These are phyloP conservation scores for Elsinoe arachidis DNA, from an alignment of 2,329 filamentous ascomycete species.

Conservation along the genomic window DNA sequence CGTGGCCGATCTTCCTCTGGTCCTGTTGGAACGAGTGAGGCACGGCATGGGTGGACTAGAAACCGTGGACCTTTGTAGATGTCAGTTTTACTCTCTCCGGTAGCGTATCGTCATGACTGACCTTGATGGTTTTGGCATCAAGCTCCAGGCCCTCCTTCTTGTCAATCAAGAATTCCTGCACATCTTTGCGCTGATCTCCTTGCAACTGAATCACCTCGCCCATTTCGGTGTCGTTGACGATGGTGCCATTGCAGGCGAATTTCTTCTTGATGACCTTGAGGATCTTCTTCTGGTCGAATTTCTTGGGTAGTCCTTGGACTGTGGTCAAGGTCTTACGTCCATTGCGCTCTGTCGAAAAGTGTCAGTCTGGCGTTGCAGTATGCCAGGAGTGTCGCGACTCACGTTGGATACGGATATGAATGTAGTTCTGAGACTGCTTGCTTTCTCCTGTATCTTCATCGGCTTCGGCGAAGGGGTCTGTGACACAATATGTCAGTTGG, in stretches of 20 bases:
- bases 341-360: conserved; percentile 74
- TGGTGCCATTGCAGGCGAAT: conserved; percentile 99
- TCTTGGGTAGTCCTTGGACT: conserved; percentile 96
- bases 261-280: conserved; percentile 99
- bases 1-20: conserved; percentile 16
- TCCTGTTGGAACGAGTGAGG: conserved; percentile 19
- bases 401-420: conserved; percentile 99
- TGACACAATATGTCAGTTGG: conserved; percentile 16
- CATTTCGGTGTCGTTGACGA: conserved; percentile 92
- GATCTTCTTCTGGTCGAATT: conserved; percentile 99
- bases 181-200: conserved; percentile 97
- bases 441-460: conserved; percentile 97
- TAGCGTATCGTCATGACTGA: conserved; percentile 30
- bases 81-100: conserved; percentile 6
- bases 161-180: conserved; percentile 93
- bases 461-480: conserved; percentile 99
- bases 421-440: conserved; percentile 94
- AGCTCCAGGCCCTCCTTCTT: conserved; percentile 92
- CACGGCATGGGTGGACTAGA: conserved; percentile 43
- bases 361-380: conserved; percentile 32
- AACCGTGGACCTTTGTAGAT: conserved; percentile 48
- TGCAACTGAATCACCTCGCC: conserved; percentile 99
- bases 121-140: conserved; percentile 95
- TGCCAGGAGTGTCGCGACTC: conserved; percentile 36
- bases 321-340: conserved; percentile 99